Base-by-base conservation (phyloP, 495 filamentous ascomycete species). In the Penicillium roqueforti region DNA sequence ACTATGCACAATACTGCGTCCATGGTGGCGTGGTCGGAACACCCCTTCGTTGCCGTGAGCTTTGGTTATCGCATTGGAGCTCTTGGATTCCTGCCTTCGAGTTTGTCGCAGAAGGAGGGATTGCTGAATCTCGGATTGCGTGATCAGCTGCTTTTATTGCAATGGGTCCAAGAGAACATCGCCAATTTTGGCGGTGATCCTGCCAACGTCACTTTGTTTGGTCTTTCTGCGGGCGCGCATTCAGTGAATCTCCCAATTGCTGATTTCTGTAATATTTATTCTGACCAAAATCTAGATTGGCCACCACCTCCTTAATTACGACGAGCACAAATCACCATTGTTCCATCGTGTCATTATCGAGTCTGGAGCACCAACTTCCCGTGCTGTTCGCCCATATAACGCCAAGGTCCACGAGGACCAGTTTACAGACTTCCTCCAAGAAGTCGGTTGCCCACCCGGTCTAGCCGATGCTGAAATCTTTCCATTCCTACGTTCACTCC, bases 311-410 rank as follows among this genome's bases (percentile, higher is more conserved):
- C 76, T 86, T 58, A 76, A 80, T 44, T 76, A 80, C 47, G 64
- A 63, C 8, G 59, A 67, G 6, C 42, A 58, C 3, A 47, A 62
- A 5, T 8, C 53, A 0, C 62, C 66, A 3, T 75, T 83, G n/a
- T 86, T 87, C 54, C 75, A 80, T 53, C 82, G 80, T 55, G 83
- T 77, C 5, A 81, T 87, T 47, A 67, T 87, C 13, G 83, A 87
- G 62, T 86, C 83, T 2, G 84, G 84, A 32, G 78, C 77, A 2
- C 69, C 82, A 9, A 81, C 79, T 2, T 82, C 83, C n/a, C 78
- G 84, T 25, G 80, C 80, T 8, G 76, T 83, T 14, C 79, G 80
- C 36, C 70, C 75, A 13, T 77, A 78, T 48, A 70, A 78, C 49
- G 77, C 83, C 20, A 71, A 73, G 1, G 68, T 85, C n/a, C 80